Conservation (phyloP, 2,329 filamentous ascomycete genomes). For the Plenodomus tracheiphilus region DNA sequence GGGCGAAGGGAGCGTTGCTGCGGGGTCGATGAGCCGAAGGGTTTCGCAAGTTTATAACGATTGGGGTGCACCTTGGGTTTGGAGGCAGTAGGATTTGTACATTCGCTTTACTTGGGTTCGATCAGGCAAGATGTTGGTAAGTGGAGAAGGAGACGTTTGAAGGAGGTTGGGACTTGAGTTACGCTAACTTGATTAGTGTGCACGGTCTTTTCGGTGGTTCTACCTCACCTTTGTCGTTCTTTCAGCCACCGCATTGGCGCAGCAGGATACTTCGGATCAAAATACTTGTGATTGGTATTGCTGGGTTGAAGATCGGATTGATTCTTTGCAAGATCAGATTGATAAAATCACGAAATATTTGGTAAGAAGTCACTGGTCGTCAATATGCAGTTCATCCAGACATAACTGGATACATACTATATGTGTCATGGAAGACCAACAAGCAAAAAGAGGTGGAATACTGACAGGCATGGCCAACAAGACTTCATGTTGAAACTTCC, state of each 20-base stretch:
- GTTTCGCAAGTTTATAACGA: neutral
- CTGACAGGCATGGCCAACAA: too few species aligned
- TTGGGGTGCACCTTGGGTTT: neutral
- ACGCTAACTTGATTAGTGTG: neutral
- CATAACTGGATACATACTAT: too few species aligned
- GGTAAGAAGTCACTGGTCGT: too few species aligned
- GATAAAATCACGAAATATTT: neutral
- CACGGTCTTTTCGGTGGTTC: neutral
- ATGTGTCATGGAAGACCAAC: too few species aligned
- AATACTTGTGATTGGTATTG: constrained; percentile 1
- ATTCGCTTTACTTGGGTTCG: neutral
- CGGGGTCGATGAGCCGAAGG: neutral
- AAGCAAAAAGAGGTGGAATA: too few species aligned
- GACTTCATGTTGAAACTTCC: too few species aligned
- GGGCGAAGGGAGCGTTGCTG: neutral
- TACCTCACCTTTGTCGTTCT: neutral
- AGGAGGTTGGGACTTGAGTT: neutral
- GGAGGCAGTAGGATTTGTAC: neutral
- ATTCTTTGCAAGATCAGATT: neutral
- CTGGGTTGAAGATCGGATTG: neutral
- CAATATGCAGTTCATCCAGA: too few species aligned
- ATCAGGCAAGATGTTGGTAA: neutral
- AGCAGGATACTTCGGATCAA: neutral
- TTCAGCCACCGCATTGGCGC: neutral
- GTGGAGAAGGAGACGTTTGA: neutral